Base-by-base conservation (phyloP, 2,329 filamentous ascomycete genomes). In the Penicillium sp. region DNA sequence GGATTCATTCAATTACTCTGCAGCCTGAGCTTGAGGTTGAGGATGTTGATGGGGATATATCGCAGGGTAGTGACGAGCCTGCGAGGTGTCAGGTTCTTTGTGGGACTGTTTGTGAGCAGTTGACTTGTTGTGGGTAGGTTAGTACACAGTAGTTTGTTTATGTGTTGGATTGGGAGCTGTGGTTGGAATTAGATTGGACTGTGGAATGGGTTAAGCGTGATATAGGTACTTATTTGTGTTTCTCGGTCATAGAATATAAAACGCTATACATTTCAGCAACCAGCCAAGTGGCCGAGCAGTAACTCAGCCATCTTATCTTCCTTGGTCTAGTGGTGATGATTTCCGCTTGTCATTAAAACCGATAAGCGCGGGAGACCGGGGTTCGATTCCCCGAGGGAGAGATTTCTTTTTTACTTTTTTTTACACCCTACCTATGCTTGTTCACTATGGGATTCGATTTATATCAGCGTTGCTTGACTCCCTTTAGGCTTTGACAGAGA, bases 1-100 rank as follows among this genome's bases (percentile, higher is more conserved):
- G 85, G 4, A 82, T 90, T 52, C 84, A 89, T 65, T 86, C 83
- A 11, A 77, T 75, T 3, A 89, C 87, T 1, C 64, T 91, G 28
- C 86, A 89, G 68, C 86, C 86, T 0, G 86, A 88, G 64, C 57
- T 78, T 13, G 63, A 63, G 4, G 44, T 44, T 1, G 53, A 58
- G 19, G 39, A 25, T 25, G 22, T 36, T 4, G 54, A 53, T 35
- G 50, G 46, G 19, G 52, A 61, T n/a, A 2, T 33, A 8, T 8
- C 14, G 13, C 27, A 38, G 10, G 34, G 22, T 54, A 61, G 51
- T n/a, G 67, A 69, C 46, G 67, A 69, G 35, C 14, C 18, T 11
- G 28, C 34, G 3, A 55, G 55, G 5, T 83, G 80, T 58, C 77
- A 78, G 57, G 67, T 82, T 33, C 68, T 74, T 34, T 83, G 80